phyloP scores from a whole-genome alignment of 225 moss, liverwort and hornwort genomes.

The Sphagnum contortum region DNA sequence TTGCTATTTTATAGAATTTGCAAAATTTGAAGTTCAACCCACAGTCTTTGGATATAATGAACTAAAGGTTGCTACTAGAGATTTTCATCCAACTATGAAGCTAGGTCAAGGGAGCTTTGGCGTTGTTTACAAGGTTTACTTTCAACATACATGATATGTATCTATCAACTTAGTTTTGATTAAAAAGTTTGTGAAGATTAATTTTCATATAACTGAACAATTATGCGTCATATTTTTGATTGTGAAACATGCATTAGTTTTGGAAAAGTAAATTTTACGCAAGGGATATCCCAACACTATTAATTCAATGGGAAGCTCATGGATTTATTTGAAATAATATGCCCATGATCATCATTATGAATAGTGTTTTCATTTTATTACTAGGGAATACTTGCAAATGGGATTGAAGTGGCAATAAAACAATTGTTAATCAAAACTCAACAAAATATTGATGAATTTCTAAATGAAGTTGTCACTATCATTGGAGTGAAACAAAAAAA shows the following conservation, averaged over 20 bases:
- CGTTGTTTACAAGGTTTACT: slow-evolving; percentile 41
- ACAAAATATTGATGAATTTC: no score
- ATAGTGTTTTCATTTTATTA: background rate
- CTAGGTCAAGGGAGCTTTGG: slow-evolving; percentile 42
- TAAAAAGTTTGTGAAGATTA: background rate
- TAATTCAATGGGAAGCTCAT: no score
- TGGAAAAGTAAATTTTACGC: background rate
- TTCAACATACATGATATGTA: no score
- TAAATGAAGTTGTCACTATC: background rate
- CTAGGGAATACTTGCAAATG: background rate
- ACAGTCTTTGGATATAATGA: slow-evolving; percentile 27
- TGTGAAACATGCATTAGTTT: background rate
- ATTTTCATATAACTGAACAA: background rate
- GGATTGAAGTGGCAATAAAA: background rate
- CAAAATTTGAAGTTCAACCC: background rate
- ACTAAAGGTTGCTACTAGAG: slow-evolving; percentile 26
- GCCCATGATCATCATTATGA: background rate
- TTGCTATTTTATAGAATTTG: no score
- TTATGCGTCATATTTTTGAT: background rate
- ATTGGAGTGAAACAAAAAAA: no score
- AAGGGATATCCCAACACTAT: no score
- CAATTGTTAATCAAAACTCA: no score
- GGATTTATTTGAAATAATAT: background rate
- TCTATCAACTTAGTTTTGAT: no score
- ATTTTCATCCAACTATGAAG: slow-evolving; percentile 19